Conservation (phyloP, 306 rosid genomes). For the Malus fusca region DNA sequence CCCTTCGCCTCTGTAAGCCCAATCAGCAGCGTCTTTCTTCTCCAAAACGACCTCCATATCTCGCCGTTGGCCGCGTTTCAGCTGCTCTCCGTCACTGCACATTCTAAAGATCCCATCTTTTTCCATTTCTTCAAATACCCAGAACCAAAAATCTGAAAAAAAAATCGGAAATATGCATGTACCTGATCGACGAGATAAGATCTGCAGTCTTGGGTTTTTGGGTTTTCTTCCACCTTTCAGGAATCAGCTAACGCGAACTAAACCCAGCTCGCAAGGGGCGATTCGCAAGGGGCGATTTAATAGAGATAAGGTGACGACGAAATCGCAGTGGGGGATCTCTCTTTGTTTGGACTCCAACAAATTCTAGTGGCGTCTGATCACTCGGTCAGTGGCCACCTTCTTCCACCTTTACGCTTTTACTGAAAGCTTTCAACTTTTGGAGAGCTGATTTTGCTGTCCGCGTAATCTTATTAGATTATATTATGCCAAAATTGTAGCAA, state of each 20-base stretch:
- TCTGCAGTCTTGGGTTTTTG: neutral
- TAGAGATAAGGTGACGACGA: neutral
- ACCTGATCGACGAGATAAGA: neutral
- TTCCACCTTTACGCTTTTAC: neutral
- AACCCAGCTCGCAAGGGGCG: neutral
- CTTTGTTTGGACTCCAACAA: neutral
- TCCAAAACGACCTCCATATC: slow-evolving; percentile 47
- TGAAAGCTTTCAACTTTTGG: neutral
- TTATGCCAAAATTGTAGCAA: neutral
- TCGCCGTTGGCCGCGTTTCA: slow-evolving; percentile 13
- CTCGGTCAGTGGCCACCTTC: neutral
- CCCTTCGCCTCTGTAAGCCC: slow-evolving; percentile 96
- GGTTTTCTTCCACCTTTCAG: neutral
- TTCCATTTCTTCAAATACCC: neutral
- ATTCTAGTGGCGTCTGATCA: neutral
- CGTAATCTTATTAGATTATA: neutral
- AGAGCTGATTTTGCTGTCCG: neutral
- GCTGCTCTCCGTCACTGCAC: neutral
- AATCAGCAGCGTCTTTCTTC: slow-evolving; percentile 47
- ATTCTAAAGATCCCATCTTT: neutral
- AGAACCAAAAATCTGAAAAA: neutral
- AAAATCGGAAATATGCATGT: neutral
- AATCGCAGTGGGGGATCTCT: neutral
- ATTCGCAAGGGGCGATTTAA: neutral
- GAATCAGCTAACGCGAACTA: neutral